Conservation (phyloP, 805 yeast species). For the Saturnispora dispora region DNA sequence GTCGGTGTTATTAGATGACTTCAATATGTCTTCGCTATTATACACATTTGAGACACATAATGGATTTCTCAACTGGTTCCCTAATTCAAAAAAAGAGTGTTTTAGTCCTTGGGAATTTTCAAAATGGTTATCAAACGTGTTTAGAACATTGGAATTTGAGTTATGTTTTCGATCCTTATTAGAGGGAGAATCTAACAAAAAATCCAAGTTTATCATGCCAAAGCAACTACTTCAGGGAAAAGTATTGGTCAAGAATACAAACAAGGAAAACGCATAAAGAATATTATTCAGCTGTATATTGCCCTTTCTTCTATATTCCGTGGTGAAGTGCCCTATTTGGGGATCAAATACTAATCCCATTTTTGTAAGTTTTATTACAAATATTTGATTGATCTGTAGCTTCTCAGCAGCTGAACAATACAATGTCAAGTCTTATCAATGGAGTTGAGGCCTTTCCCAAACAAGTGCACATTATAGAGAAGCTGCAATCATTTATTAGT, state of each 20-base stretch:
- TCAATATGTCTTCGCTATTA: neutral
- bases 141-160: neutral
- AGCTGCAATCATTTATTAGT: too few species aligned
- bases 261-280: neutral
- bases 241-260: neutral
- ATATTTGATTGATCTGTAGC: too few species aligned
- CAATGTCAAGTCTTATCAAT: too few species aligned
- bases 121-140: neutral
- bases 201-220: neutral
- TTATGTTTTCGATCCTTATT: neutral
- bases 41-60: neutral
- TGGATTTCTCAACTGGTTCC: neutral
- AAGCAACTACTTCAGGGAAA: neutral
- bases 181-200: neutral
- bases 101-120: neutral
- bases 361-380: too few species aligned
- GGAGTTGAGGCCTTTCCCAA: too few species aligned
- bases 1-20: neutral
- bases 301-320: neutral
- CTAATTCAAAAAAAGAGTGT: neutral
- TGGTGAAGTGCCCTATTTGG: neutral
- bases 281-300: neutral
- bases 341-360: too few species aligned
- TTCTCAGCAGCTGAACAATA: too few species aligned
- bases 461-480: too few species aligned